Base-by-base conservation (phyloP, 1,139 yeast species). In the Saccharomyces hybrid region DNA sequence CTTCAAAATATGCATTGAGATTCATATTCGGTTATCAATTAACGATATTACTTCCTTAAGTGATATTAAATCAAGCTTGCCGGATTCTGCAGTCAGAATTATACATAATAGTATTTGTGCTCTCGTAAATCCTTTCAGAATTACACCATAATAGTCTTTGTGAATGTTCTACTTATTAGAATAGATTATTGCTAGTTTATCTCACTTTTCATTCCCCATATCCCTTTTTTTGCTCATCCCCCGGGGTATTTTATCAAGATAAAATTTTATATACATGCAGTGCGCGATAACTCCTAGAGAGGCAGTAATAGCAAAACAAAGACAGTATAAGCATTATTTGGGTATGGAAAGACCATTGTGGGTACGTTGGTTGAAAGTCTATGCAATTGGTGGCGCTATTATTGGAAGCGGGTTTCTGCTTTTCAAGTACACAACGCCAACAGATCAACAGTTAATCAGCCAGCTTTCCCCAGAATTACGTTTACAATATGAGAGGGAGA, bases 381-480 rank as follows among this genome's bases (percentile, higher is more conserved):
- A 77, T 60, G 76, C 78, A 14, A 81, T 80, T 7, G 85, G 86
- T 13, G 81, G 80, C 32, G 75, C 79, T 8, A 83, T 89, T 26
- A 73, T 87, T 11, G 87, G 84, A 2, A 65, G 82, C 0, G 96
- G 96, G 6, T 80, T 83, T 1, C 59, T 86, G 4, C 73, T 85
- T 27, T 85, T 72, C 71, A 84, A 81, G 58, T 86, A 81, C 67
- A 81, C 91, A 2, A 84, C 89, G 0, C 96, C 96, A 1, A 79
- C 93, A 0, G 96, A 88, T 62, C 96, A 89, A 62, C 80, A 90
- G 65, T 71, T 90, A 53, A 78, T 90, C 48, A 81, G 83, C 20
- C 71, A 78, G 52, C 78, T 90, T 61, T 87, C 96, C 3, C 97
- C 97, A 0, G 96, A 90, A 65, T 73, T 89, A 51, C 76, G 90